Percentiles rank a stretch among this genome's conserved stretches.
Conservation (phyloP, 1,284 basidiomycete genomes). For the Macrocystidia cucumis region DNA sequence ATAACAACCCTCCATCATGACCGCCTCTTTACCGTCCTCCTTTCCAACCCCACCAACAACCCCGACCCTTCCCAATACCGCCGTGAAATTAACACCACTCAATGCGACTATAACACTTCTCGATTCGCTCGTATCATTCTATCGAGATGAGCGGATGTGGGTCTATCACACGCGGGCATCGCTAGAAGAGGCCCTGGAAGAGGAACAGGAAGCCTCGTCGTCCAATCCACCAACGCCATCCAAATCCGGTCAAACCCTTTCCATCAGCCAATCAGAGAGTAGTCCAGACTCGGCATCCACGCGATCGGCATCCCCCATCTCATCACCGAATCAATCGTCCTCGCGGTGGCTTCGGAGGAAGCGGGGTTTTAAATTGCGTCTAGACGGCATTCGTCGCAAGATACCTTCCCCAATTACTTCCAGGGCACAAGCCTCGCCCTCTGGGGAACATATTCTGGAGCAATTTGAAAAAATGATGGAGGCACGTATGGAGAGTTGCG, state of each 20-base stretch:
- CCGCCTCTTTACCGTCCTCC: slow-evolving; percentile 15
- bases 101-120: slow-evolving; percentile 45
- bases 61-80: slow-evolving; percentile 14
- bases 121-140: slow-evolving; percentile 54
- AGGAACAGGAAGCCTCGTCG: slow-evolving; percentile 14
- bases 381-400: slow-evolving; percentile 15
- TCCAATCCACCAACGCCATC: slow-evolving; percentile 8
- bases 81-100: slow-evolving; percentile 16
- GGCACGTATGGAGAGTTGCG: slow-evolving; percentile 66
- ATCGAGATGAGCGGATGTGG: slow-evolving; percentile 64
- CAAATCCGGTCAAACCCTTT: slow-evolving; percentile 7
- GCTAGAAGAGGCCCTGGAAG: slow-evolving; percentile 28
- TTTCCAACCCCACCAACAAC: slow-evolving; percentile 24
- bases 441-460: slow-evolving; percentile 45
- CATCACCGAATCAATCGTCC: slow-evolving; percentile 14
- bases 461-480: slow-evolving; percentile 68
- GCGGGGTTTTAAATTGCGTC: slow-evolving; percentile 25
- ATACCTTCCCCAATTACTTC: slow-evolving; percentile 7
- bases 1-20: slow-evolving; percentile 8
- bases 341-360: slow-evolving; percentile 36
- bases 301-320: too few species aligned
- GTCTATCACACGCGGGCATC: slow-evolving; percentile 45
- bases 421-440: slow-evolving; percentile 5
- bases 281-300: slow-evolving; percentile 7
- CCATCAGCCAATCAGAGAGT: background rate